These are phyloP conservation scores for Amphirosellinia nigrospora DNA, from an alignment of 495 filamentous ascomycete species.

Conservation along the genomic window DNA sequence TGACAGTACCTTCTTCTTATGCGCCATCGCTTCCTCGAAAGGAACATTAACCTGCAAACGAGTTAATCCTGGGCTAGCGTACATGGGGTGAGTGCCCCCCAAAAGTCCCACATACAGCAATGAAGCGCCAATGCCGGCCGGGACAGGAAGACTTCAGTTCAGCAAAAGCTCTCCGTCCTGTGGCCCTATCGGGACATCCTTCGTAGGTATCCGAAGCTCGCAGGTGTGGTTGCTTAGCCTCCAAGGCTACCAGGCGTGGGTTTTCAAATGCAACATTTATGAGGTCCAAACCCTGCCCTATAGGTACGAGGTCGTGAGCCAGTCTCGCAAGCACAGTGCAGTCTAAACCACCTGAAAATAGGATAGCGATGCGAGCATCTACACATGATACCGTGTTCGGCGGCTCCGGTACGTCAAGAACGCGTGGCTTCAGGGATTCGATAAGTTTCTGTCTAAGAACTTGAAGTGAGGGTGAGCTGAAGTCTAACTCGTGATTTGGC, in stretches of 20 bases:
- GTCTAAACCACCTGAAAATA: constrained; percentile 95
- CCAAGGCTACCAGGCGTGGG: constrained; percentile 59
- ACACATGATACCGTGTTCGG: constrained; percentile 39
- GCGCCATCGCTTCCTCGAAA: constrained; percentile 72
- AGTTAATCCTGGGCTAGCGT: constrained; percentile 20
- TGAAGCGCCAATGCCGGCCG: constrained; percentile 76
- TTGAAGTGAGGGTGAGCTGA: constrained; percentile 59
- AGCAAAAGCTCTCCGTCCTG: constrained; percentile 74
- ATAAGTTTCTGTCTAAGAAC: constrained; percentile 63
- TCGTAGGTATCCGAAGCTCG: constrained; percentile 64
- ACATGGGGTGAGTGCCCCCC: neutral
- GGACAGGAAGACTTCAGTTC: constrained; percentile 79
- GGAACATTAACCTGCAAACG: constrained; percentile 76
- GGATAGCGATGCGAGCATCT: constrained; percentile 69
- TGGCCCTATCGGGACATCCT: constrained; percentile 86
- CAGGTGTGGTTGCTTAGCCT: constrained; percentile 25
- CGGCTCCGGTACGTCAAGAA: constrained; percentile 70
- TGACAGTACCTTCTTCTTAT: constrained; percentile 70
- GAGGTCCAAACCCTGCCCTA: constrained; percentile 75
- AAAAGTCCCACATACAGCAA: constrained; percentile 56
- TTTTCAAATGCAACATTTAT: constrained; percentile 98
- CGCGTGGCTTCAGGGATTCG: constrained; percentile 68
- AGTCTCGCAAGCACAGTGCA: constrained; percentile 87
- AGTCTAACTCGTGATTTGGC: constrained; percentile 46
- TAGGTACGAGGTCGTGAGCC: constrained; percentile 77